A percentile compares a stretch with the other conserved stretches of the same genome.
Conservation (phyloP, 2,329 filamentous ascomycete species). For the Aspergillus intermedius region DNA sequence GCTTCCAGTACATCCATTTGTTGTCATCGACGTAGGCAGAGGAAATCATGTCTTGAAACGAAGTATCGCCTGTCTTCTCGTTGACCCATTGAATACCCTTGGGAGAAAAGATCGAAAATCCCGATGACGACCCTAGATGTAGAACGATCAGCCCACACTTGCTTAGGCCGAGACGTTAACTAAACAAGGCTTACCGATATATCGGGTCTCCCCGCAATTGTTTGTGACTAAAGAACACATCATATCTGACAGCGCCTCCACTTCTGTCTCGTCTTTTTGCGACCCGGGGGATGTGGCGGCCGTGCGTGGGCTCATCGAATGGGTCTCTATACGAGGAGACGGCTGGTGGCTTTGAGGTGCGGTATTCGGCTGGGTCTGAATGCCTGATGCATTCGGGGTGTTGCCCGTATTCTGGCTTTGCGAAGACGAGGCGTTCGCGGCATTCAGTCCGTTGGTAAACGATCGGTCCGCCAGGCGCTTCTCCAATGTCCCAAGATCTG, state of each 20-base stretch:
- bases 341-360: conserved; percentile 34
- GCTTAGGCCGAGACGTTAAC: neutral
- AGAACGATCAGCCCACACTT: conserved; percentile 2
- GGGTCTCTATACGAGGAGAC: conserved; percentile 42
- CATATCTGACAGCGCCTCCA: conserved; percentile 89
- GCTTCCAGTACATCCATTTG: conserved; percentile 96
- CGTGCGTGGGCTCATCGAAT: conserved; percentile 45
- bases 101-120: conserved; percentile 97
- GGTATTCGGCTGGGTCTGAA: conserved; percentile 6
- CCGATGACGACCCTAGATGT: conserved; percentile 75
- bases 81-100: conserved; percentile 99
- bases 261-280: conserved; percentile 58
- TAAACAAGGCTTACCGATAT: conserved; percentile 63
- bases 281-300: conserved; percentile 48
- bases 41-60: conserved; percentile 91
- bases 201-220: conserved; percentile 87
- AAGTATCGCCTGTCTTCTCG: conserved; percentile 89
- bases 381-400: conserved; percentile 13
- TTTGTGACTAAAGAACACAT: conserved; percentile 98
- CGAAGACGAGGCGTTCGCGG: conserved; percentile 17
- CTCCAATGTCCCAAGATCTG: conserved; percentile 81
- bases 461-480: conserved; percentile 58
- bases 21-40: conserved; percentile 86
- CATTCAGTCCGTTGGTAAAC: conserved; percentile 26
- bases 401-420: conserved; percentile 26